Evolutionary conservation across 495 filamentous ascomycete genomes (phyloP).

Genomic region (Oleoguttula mirabilis): DNA sequence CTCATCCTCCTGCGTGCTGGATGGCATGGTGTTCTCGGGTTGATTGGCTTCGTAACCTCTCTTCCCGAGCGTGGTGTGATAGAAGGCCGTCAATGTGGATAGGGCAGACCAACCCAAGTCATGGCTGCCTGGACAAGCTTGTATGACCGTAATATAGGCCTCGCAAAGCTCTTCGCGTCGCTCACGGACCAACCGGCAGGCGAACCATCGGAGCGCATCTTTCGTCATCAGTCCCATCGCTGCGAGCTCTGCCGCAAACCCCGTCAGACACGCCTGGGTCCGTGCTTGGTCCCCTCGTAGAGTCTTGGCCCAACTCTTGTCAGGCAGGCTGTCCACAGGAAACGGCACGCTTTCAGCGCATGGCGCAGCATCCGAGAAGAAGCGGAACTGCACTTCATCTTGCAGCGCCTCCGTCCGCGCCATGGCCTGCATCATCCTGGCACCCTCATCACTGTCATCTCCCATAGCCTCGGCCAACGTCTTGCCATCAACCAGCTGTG

Average conservation of each 20-base stretch:
- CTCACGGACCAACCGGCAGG: conserved; percentile 9
- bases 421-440: conserved; percentile 18
- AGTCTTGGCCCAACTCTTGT: conserved; percentile 5
- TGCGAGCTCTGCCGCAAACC: conserved; percentile 15
- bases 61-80: neutral
- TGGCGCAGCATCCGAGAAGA: conserved; percentile 3
- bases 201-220: conserved; percentile 4
- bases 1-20: neutral
- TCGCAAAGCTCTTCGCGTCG: conserved; percentile 16
- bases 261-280: conserved; percentile 15
- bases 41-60: neutral
- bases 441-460: conserved; percentile 15
- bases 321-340: conserved; percentile 6
- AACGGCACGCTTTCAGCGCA: neutral
- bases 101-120: no score
- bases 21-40: neutral
- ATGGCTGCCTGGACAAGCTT: neutral
- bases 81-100: neutral
- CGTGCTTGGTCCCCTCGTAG: conserved; percentile 6
- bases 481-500: neutral
- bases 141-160: conserved; percentile 13
- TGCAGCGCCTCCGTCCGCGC: conserved; percentile 17
- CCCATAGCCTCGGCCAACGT: neutral
- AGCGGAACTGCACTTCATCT: conserved; percentile 12
- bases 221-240: neutral